Evolutionary conservation across 805 yeast genomes (phyloP).

Genomic region (Teunomyces aglyptinius): DNA sequence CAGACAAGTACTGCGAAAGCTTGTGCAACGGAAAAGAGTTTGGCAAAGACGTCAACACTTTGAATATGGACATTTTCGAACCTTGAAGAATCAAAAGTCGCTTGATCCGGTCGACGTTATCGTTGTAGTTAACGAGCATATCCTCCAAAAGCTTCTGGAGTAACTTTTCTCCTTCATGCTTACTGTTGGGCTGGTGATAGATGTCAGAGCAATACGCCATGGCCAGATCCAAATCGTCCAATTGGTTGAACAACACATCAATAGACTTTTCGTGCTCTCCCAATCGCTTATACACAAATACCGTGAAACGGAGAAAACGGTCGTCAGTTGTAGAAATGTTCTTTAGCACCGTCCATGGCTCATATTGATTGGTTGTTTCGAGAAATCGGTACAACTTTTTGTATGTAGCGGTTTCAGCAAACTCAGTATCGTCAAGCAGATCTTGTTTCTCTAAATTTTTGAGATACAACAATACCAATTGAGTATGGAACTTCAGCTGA

Average conservation of each 20-base stretch:
- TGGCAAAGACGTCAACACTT: slow-evolving; percentile 54
- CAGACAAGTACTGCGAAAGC: slow-evolving; percentile 44
- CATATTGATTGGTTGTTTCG: slow-evolving; percentile 28
- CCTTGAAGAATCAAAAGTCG: slow-evolving; percentile 45
- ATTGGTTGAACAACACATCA: slow-evolving; percentile 55
- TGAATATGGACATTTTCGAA: slow-evolving; percentile 43
- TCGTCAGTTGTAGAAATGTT: slow-evolving; percentile 33
- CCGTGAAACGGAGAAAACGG: slow-evolving; percentile 44
- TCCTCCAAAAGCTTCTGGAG: slow-evolving; percentile 53
- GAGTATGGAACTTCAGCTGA: slow-evolving; percentile 32
- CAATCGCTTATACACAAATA: slow-evolving; percentile 56
- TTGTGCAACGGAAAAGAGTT: slow-evolving; percentile 42
- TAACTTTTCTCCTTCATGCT: slow-evolving; percentile 38
- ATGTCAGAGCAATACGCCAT: slow-evolving; percentile 57
- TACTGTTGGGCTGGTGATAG: slow-evolving; percentile 31
- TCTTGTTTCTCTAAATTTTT: slow-evolving; percentile 17
- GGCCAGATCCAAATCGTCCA: slow-evolving; percentile 58
- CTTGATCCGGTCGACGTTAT: slow-evolving; percentile 36
- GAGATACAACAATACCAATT: slow-evolving; percentile 32
- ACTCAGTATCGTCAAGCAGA: slow-evolving; percentile 7
- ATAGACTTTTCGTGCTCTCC: slow-evolving; percentile 64
- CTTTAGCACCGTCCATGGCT: slow-evolving; percentile 36
- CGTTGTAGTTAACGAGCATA: slow-evolving; percentile 39
- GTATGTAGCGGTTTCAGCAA: slow-evolving; percentile 20
- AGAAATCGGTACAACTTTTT: slow-evolving; percentile 34